These are phyloP conservation scores for Leavenworthia alabamica DNA, from an alignment of 345 rosid genomes.

Conservation along the genomic window DNA sequence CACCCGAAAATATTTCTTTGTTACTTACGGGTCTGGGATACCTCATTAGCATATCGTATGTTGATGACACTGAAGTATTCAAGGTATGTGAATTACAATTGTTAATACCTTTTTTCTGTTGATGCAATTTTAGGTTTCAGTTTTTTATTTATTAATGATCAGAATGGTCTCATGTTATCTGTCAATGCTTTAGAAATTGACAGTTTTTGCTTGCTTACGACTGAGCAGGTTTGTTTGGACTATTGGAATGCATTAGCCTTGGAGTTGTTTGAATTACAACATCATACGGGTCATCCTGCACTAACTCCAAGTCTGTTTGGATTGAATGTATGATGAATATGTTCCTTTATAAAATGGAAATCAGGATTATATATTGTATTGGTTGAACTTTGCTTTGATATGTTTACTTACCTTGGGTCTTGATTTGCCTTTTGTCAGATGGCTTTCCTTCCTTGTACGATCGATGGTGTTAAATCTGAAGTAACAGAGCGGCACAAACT, in stretches of 20 bases:
- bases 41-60: conserved; percentile 80
- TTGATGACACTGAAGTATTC: conserved; percentile 96
- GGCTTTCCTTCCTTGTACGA: conserved; percentile 59
- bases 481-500: conserved; percentile 62
- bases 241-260: conserved; percentile 89
- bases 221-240: conserved; percentile 87
- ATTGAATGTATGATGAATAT: conserved; percentile 46
- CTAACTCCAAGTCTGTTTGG: conserved; percentile 66
- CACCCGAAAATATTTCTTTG: conserved; percentile 56
- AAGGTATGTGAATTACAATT: conserved; percentile 47
- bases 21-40: conserved; percentile 78
- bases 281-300: conserved; percentile 66
- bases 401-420: conserved; percentile 18
- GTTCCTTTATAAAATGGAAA: neutral
- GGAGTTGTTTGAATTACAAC: conserved; percentile 68
- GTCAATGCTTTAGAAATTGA: conserved; percentile 8
- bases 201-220: conserved; percentile 13
- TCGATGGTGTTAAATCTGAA: conserved; percentile 64
- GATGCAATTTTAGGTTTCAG: neutral
- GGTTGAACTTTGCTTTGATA: neutral
- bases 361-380: neutral
- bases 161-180: neutral
- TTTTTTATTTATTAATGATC: neutral
- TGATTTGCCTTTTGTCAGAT: conserved; percentile 38
- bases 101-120: neutral